Evolutionary conservation across 179 eudicot genomes (phyloP), one percentile per base, ranked within the genome.

Genomic region (Drosera spatulata): DNA sequence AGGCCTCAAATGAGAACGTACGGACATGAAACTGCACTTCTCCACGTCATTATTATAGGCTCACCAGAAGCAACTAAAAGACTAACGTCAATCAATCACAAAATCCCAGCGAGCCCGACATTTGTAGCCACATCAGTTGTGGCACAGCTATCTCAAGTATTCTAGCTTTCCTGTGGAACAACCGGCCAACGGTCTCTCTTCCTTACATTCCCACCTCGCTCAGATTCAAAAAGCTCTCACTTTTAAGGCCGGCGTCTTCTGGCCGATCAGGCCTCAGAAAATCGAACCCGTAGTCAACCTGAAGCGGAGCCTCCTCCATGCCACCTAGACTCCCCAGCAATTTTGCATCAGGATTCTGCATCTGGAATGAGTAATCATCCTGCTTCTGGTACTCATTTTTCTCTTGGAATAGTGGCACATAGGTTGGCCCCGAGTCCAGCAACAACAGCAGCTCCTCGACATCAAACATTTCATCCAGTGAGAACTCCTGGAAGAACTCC

Each of bases 381-480:
- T 60, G 59, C 46, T 52, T 50, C 5, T 41, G 55, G 8, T 15
- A 44, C 38, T 47, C 52, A 41, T 6, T 39, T 47, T 62, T 63
- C 14, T 53, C 58, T 12, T n/a, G 1, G 47, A 1, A 42, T 39
- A 43, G 22, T 11, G 22, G 44, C 50, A 15, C 14, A 66, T 39
- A 58, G 14, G 43, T 45, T 2, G 78, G 67, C 39, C 63, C 64
- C 0, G 82, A 55, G 2, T 81, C 66, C 33, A 85, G 44, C 13
- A 42, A 60, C 5, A 69, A 73, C 22, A 88, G 72, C 3, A 88
- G 64, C 66, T 81, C 86, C 2, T 81, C 82, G 47, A 80, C 82
- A 61, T 83, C 83, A 33, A 88, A 83, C 85, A 81, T 76, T 65
- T 85, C 96, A 33, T 77, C 86, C 4, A 14, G 2, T 0, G 68